These are phyloP conservation scores for Trichaptum fuscoviolaceum DNA, from an alignment of 768 basidiomycete species.

Conservation along the genomic window DNA sequence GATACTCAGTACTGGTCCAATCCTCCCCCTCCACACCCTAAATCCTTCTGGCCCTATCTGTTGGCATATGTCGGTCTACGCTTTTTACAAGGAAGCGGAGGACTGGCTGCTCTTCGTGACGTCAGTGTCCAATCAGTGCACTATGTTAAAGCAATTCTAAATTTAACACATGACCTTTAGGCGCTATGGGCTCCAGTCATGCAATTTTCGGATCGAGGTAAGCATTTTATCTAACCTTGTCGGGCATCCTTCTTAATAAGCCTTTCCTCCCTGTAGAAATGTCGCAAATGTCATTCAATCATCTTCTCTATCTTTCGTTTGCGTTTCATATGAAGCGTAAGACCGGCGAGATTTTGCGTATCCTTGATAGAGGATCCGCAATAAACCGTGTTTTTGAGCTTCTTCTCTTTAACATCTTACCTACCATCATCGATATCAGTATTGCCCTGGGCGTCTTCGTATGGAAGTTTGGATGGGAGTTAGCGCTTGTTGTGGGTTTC, in stretches of 20 bases:
- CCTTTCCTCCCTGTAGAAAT: constrained; percentile 48
- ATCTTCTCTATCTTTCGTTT: constrained; percentile 81
- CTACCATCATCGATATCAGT: constrained; percentile 75
- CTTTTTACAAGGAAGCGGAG: constrained; percentile 73
- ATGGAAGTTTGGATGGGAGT: constrained; percentile 56
- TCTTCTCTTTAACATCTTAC: constrained; percentile 77
- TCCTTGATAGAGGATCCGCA: constrained; percentile 78
- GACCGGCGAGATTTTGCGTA: constrained; percentile 80
- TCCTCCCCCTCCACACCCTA: constrained; percentile 34
- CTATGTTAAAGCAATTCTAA: constrained; percentile 3
- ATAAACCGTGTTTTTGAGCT: constrained; percentile 82
- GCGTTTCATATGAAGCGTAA: constrained; percentile 78
- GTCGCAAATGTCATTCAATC: constrained; percentile 81
- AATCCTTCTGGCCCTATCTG: constrained; percentile 52
- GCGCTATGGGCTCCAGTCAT: constrained; percentile 83
- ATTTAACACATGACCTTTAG: constrained; percentile 26
- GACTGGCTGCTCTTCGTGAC: constrained; percentile 63
- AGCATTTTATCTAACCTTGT: constrained; percentile 11
- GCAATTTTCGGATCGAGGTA: constrained; percentile 78
- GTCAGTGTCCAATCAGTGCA: constrained; percentile 24
- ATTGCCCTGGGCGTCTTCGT: constrained; percentile 68
- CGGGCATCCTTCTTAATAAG: not conserved
- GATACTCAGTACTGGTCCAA: constrained; percentile 32
- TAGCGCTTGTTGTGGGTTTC: constrained; percentile 60
- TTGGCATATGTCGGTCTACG: constrained; percentile 63